These are phyloP conservation scores for Arthrobotrys pseudoclavata DNA, from an alignment of 2,329 filamentous ascomycete species.

Conservation along the genomic window DNA sequence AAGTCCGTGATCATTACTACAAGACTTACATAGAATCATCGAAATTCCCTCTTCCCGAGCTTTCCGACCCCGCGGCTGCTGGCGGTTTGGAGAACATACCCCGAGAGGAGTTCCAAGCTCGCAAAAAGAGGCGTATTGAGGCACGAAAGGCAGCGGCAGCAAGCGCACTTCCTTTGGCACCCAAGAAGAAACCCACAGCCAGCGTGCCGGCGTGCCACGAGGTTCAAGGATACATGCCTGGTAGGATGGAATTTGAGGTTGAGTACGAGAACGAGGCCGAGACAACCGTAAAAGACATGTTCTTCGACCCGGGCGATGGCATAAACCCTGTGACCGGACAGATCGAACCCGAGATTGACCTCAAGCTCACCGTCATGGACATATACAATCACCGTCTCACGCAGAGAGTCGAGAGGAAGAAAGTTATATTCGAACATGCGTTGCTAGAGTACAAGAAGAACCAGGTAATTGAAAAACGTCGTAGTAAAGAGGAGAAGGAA, in stretches of 20 bases:
- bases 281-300: slow-evolving; percentile 97
- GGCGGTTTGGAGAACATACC: slow-evolving; percentile 83
- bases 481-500: slow-evolving; percentile 94
- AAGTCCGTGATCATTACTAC: slow-evolving; percentile 94
- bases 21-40: slow-evolving; percentile 86
- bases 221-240: slow-evolving; percentile 98
- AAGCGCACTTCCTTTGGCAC: slow-evolving; percentile 82
- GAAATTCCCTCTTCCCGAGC: slow-evolving; percentile 86
- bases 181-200: slow-evolving; percentile 95
- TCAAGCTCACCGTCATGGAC: slow-evolving; percentile 98
- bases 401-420: slow-evolving; percentile 91
- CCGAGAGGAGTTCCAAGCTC: slow-evolving; percentile 90
- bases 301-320: slow-evolving; percentile 95
- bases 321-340: slow-evolving; percentile 86
- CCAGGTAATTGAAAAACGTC: slow-evolving; percentile 88
- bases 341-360: slow-evolving; percentile 93
- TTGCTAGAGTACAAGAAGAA: slow-evolving; percentile 95
- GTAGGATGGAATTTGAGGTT: slow-evolving; percentile 95
- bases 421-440: slow-evolving; percentile 95
- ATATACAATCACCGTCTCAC: slow-evolving; percentile 96
- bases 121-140: slow-evolving; percentile 94
- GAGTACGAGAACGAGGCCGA: slow-evolving; percentile 98
- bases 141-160: slow-evolving; percentile 89
- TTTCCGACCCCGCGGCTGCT: slow-evolving; percentile 85
- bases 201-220: slow-evolving; percentile 97